These are phyloP conservation scores for Phaeomoniella chlamydospora DNA, from an alignment of 2,329 filamentous ascomycete genomes.

Conservation along the genomic window DNA sequence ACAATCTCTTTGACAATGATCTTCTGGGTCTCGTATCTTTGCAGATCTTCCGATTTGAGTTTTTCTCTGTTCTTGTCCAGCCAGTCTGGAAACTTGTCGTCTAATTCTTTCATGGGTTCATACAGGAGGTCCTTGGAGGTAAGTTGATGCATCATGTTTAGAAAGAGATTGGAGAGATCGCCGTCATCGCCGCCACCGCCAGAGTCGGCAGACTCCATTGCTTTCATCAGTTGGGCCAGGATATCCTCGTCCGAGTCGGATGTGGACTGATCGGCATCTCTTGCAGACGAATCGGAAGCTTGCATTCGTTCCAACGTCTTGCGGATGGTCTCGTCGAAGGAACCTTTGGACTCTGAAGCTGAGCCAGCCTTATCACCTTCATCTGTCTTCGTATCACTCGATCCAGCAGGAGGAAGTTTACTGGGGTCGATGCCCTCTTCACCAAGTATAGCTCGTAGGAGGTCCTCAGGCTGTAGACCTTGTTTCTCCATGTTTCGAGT, in stretches of 20 bases:
- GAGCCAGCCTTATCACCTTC: constrained; percentile 10
- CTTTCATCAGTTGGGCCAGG: constrained; percentile 81
- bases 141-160: constrained; percentile 98
- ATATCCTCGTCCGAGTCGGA: constrained; percentile 58
- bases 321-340: constrained; percentile 84
- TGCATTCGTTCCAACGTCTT: constrained; percentile 96
- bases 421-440: constrained; percentile 9
- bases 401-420: constrained; percentile 5
- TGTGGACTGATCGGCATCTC: constrained; percentile 45
- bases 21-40: constrained; percentile 70
- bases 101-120: constrained; percentile 94
- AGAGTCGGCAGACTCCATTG: constrained; percentile 54
- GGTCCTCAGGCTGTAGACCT: constrained; percentile 14
- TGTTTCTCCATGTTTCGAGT: constrained; percentile 16
- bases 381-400: constrained; percentile 8
- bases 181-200: constrained; percentile 53
- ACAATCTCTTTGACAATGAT: constrained; percentile 74
- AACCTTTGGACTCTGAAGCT: constrained; percentile 35
- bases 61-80: constrained; percentile 61
- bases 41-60: constrained; percentile 53
- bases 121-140: constrained; percentile 98
- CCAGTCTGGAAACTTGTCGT: constrained; percentile 87
- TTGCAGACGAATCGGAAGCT: constrained; percentile 70
- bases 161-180: constrained; percentile 85
- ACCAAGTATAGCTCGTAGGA: constrained; percentile 16